Conservation (phyloP, 805 yeast species). For the Wickerhamiella hasegawae region DNA sequence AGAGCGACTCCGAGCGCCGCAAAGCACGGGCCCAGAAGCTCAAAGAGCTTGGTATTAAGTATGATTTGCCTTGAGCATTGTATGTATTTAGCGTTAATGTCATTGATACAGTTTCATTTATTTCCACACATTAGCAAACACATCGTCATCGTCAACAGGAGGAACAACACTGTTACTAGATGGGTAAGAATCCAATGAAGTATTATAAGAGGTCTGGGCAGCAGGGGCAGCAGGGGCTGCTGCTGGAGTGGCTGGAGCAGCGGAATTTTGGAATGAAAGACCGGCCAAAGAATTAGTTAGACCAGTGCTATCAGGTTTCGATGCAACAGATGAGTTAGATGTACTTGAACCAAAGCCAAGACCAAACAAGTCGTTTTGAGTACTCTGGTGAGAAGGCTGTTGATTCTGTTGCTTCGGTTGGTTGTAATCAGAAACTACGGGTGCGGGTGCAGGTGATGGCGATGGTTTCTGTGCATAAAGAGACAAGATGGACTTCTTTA, state of each 20-base stretch:
- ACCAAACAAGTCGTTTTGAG: too few relatives aligned
- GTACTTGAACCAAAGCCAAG: too few relatives aligned
- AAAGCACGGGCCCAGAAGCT: constrained; percentile 33
- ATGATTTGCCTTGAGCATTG: constrained; percentile 10
- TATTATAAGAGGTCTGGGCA: neutral
- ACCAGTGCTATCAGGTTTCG: too few relatives aligned
- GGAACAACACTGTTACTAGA: neutral
- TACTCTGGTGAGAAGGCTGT: neutral
- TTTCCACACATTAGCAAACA: constrained; percentile 25
- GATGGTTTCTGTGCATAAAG: constrained; percentile 55
- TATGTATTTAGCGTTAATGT: too few relatives aligned
- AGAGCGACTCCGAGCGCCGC: constrained; percentile 28
- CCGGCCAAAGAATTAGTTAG: too few relatives aligned
- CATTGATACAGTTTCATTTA: constrained; percentile 6
- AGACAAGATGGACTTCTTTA: constrained; percentile 82
- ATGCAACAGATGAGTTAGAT: too few relatives aligned
- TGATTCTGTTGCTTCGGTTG: neutral
- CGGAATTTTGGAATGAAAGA: too few relatives aligned
- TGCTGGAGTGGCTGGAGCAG: constrained; percentile 10
- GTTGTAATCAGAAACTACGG: neutral
- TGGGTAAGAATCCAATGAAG: neutral
- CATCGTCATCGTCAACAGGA: constrained; percentile 19
- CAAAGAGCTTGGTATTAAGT: constrained; percentile 44
- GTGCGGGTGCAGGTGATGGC: constrained; percentile 9
- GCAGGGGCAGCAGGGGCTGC: constrained; percentile 3